These are phyloP conservation scores for Pseudogymnoascus sp. DNA, from an alignment of 2,329 filamentous ascomycete genomes.

Conservation along the genomic window DNA sequence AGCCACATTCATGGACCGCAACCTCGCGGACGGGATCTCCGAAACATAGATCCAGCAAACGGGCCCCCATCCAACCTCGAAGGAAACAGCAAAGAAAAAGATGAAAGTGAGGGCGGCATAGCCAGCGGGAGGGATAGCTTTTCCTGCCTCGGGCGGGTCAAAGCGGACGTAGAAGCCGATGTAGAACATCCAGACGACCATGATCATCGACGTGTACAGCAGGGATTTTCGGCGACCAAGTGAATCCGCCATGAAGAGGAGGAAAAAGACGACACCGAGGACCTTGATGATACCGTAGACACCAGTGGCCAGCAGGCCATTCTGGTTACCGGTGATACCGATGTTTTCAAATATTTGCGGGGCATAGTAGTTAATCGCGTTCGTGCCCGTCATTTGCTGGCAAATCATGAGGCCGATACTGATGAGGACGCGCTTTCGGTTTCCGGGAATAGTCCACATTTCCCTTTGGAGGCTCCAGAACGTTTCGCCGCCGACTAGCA, in stretches of 20 bases:
- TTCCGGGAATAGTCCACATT: slow-evolving; percentile 34
- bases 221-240: slow-evolving; percentile 51
- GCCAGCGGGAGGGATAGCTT: slow-evolving; percentile 33
- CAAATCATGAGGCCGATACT: slow-evolving; percentile 53
- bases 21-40: slow-evolving; percentile 57
- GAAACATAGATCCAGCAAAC: slow-evolving; percentile 62
- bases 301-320: slow-evolving; percentile 59
- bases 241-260: slow-evolving; percentile 55
- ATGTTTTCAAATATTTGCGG: slow-evolving; percentile 59
- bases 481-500: slow-evolving; percentile 38
- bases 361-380: slow-evolving; percentile 50
- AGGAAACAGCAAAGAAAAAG: slow-evolving; percentile 60
- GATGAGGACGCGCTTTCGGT: slow-evolving; percentile 50
- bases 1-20: slow-evolving; percentile 55
- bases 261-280: slow-evolving; percentile 51
- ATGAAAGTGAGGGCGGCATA: slow-evolving; percentile 62
- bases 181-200: slow-evolving; percentile 54
- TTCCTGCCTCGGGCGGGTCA: slow-evolving; percentile 37
- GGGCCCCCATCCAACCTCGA: slow-evolving; percentile 59
- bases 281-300: slow-evolving; percentile 65
- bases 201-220: slow-evolving; percentile 37
- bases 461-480: slow-evolving; percentile 18
- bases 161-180: slow-evolving; percentile 58
- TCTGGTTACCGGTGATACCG: slow-evolving; percentile 48
- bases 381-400: slow-evolving; percentile 58